Percentiles rank a stretch among this genome's conserved stretches.
Conservation (phyloP, 345 rosid genomes). For the Aquilaria yunnanensis region DNA sequence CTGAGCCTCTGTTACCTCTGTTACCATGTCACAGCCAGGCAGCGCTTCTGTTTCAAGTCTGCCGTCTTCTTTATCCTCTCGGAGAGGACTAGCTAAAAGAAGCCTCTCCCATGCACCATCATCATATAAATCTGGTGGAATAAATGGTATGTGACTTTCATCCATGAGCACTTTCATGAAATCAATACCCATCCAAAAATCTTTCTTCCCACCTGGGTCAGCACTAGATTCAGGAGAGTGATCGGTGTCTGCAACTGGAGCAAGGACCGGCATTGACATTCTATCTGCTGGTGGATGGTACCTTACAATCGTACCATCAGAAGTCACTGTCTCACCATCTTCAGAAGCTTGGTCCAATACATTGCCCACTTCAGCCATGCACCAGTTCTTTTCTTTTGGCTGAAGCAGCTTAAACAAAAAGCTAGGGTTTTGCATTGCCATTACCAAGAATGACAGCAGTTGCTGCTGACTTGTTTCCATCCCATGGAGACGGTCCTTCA, state of each 20-base stretch:
- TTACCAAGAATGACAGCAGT: slow-evolving; percentile 87
- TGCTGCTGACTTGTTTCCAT: slow-evolving; percentile 93
- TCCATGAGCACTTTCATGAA: slow-evolving; percentile 62
- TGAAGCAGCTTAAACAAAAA: slow-evolving; percentile 72
- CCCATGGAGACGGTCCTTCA: slow-evolving; percentile 72
- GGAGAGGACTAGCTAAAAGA: slow-evolving; percentile 41
- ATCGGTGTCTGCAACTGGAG: slow-evolving; percentile 16
- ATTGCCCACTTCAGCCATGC: slow-evolving; percentile 50
- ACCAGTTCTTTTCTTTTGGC: slow-evolving; percentile 63
- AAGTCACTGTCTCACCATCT: slow-evolving; percentile 32
- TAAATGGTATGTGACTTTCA: slow-evolving; percentile 51
- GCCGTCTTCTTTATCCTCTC: slow-evolving; percentile 28
- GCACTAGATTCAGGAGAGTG: slow-evolving; percentile 22
- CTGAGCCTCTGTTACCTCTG: slow-evolving; percentile 26
- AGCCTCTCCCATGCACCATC: slow-evolving; percentile 81
- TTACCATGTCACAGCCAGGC: slow-evolving; percentile 24
- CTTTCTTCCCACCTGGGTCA: slow-evolving; percentile 38
- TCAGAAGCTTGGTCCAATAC: slow-evolving; percentile 45
- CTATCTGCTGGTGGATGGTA: slow-evolving; percentile 56
- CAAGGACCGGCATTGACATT: slow-evolving; percentile 24
- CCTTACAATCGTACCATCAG: slow-evolving; percentile 58
- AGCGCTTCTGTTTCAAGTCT: slow-evolving; percentile 26
- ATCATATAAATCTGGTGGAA: slow-evolving; percentile 59
- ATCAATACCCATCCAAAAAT: slow-evolving; percentile 55
- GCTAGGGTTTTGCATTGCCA: slow-evolving; percentile 87